Evolutionary conservation across 2,329 filamentous ascomycete genomes (phyloP), one percentile per base, ranked within the genome.

Genomic region (Esteya vermicola): DNA sequence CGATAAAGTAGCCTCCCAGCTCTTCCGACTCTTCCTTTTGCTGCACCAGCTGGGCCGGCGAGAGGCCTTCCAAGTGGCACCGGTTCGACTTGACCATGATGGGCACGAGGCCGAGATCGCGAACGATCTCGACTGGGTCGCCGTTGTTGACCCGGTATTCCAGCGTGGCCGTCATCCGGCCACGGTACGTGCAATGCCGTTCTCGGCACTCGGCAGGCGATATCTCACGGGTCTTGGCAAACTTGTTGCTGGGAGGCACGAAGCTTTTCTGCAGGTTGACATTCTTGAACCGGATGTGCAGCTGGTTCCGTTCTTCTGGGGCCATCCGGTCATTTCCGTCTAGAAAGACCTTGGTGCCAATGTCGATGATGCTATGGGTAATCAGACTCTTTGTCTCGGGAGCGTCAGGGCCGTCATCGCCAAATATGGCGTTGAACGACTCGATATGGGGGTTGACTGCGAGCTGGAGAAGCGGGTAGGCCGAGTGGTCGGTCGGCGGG

Each of bases 21-120:
- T 98, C 91, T 60, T 98, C 91, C 0, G 88, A 83, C 60, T 98
- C 91, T 62, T 98, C 91, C 57, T 95, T 93, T 45, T 77, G 76
- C 47, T 81, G 70, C 23, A 96, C 85, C 14, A 98, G 70, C 52
- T 82, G 70, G 10, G 80, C 79, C 0, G 91, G 91, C 6, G 85
- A 80, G 52, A 88, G 79, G 46, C 81, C 81, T 57, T 93, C 80
- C 21, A 98, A 72, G 56, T 98, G 86, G 56, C 91, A 98, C 57
- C 78, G 72, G 57, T 86, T 93, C 43, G 88, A 91, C 78, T 84
- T 84, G 57, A 96, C 62, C 89, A 96, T 96, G 50, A 98, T 78
- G 19, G 91, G 91, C 42, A 96, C 70, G 52, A 85, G 76, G 6
- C 91, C 91, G 50, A 96, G 65, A 52, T 96, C 89, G 53, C 88